phyloP scores from a whole-genome alignment of 768 basidiomycete genomes.

The Tulasnella sp. region DNA sequence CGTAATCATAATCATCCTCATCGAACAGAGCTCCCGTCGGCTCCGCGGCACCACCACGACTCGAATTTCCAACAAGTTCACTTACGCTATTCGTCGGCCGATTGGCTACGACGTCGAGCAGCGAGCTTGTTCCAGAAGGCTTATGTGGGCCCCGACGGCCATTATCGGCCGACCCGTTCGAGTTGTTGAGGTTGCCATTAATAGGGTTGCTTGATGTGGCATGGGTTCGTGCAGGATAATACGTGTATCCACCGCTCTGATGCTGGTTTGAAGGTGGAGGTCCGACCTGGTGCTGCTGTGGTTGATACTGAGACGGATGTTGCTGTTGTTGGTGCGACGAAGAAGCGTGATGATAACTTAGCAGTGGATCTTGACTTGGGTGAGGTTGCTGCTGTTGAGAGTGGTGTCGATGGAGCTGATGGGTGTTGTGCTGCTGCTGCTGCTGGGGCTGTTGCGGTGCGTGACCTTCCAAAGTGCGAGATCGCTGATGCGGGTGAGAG shows the following conservation, averaged over 20 bases:
- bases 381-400: not conserved
- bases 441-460: not conserved
- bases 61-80: not conserved
- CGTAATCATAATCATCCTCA: constrained; percentile 17
- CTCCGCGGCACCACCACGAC: not conserved
- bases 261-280: too few species aligned
- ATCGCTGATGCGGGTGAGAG: not conserved
- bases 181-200: not conserved
- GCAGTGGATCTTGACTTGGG: not conserved
- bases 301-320: not conserved
- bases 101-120: constrained; percentile 17
- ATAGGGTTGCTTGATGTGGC: too few species aligned
- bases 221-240: not conserved
- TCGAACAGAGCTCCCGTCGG: constrained; percentile 10
- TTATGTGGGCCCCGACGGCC: not conserved
- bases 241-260: not conserved
- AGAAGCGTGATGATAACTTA: not conserved
- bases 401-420: not conserved
- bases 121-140: constrained; percentile 8
- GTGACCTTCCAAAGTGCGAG: not conserved
- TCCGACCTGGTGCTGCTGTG: not conserved
- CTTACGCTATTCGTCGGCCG: not conserved
- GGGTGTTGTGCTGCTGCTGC: not conserved
- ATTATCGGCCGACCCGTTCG: not conserved
- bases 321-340: not conserved